Evolutionary conservation across 192 early-diverging fungal species (phyloP).

Genomic region (Coemansia sp.): DNA sequence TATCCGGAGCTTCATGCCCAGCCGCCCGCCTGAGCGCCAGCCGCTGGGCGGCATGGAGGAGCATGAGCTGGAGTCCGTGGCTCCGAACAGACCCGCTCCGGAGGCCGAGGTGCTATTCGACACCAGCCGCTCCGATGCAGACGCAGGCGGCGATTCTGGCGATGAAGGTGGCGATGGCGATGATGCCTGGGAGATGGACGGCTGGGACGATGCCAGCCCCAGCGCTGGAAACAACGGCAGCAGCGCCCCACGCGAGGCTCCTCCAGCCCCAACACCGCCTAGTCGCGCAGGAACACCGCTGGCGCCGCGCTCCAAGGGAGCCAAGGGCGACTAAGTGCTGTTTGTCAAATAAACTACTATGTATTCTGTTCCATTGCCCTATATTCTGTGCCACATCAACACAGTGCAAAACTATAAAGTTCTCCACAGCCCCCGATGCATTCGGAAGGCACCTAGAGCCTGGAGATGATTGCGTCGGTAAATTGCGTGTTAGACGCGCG

Average conservation of each 20-base stretch:
- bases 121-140: background rate
- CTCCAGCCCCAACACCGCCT: background rate
- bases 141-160: background rate
- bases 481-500: constrained; percentile 77
- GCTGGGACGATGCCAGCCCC: constrained; percentile 25
- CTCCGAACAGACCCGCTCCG: background rate
- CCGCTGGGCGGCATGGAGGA: constrained; percentile 20
- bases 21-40: constrained; percentile 20
- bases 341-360: background rate
- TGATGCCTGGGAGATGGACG: constrained; percentile 24
- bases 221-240: background rate
- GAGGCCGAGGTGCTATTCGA: constrained; percentile 32
- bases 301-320: constrained; percentile 15
- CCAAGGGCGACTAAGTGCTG: constrained; percentile 19
- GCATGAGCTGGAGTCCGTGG: constrained; percentile 26
- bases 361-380: background rate
- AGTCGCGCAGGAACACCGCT: constrained; percentile 1
- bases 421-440: no score
- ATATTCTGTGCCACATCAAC: background rate
- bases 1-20: constrained; percentile 43
- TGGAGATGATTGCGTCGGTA: constrained; percentile 82
- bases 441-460: constrained; percentile 35
- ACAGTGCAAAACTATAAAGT: no score
- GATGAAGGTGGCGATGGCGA: background rate
- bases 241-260: constrained; percentile 6